Base-by-base conservation (phyloP, 2,329 filamentous ascomycete species). In the Neoarthrinium moseri region DNA sequence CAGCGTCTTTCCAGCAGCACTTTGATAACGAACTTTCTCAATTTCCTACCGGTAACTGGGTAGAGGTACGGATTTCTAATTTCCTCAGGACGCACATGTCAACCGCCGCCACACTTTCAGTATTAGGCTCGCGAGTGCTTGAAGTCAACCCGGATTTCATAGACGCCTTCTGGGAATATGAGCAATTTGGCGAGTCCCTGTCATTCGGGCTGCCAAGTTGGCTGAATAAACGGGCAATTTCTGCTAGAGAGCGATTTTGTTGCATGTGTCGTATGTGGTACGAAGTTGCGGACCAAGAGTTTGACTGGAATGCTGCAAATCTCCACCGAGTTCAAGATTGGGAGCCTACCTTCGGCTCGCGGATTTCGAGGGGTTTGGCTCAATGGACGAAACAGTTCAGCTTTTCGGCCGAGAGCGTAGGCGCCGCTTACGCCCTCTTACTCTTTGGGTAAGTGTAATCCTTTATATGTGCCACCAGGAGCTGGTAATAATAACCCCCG, bases 281-380 rank as follows among this genome's bases (percentile, higher is more conserved):
- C 24, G 4, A 13, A 13, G 6, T 32, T 21, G 30, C 30, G 6
- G 30, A 34, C 23, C 21, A 22, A 5, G 43, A 48, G 11, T 54
- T 53, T 32, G 47, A 56, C 33, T 52, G 48, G 47, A 35, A 50
- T 3, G 47, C 45, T 6, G 15, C 30, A 1, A 47, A 47, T 2
- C 34, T 34, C 1, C 45, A 56, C 11, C 30, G 42, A 2, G 37
- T 43, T n/a, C 30, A 42, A 2, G 37, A 45, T n/a, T 62, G 57
- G 56, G 59, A 63, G 27, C 53, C 57, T 1, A 32, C 43, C 6
- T 53, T 59, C 17, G 59, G 59, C 3, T 52, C 53, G 8, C 40
- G 45, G 11, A 47, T 54, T 23, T 47, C 39, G 10, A 47, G 56
- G 10, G 17, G 41, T 17, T 30, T 48, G 3, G 24, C 47, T 8